Conservation (phyloP, 208 protist species). For the Acanthamoeba castellanii region DNA sequence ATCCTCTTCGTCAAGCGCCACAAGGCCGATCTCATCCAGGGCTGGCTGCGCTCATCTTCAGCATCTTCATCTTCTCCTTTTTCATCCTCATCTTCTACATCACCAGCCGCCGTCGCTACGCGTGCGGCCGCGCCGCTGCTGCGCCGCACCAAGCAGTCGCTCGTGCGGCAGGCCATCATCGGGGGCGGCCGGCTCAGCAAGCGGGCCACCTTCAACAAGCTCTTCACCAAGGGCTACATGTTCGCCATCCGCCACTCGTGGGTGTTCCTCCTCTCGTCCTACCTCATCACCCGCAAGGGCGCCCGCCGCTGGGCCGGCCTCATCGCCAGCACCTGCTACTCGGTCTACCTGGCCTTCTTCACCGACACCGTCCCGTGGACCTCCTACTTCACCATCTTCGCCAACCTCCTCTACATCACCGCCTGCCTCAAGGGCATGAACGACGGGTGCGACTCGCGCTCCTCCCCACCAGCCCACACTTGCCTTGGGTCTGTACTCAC, state of each 20-base stretch:
- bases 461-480: too few species aligned
- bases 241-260: slow-evolving; percentile 36
- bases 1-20: slow-evolving; percentile 44
- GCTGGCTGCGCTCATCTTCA: slow-evolving; percentile 17
- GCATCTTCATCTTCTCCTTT: neutral
- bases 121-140: slow-evolving; percentile 28
- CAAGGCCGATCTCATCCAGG: slow-evolving; percentile 46
- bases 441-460: neutral
- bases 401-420: slow-evolving; percentile 57
- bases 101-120: neutral
- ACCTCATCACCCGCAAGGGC: slow-evolving; percentile 38
- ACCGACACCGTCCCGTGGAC: slow-evolving; percentile 46
- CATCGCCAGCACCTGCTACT: slow-evolving; percentile 46
- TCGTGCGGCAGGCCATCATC: slow-evolving; percentile 40
- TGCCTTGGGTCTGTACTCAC: neutral
- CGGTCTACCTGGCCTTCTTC: slow-evolving; percentile 48
- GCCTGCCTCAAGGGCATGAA: slow-evolving; percentile 52
- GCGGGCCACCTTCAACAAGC: slow-evolving; percentile 36
- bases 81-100: neutral
- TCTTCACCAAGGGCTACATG: slow-evolving; percentile 18
- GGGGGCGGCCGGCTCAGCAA: neutral
- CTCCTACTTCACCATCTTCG: slow-evolving; percentile 62
- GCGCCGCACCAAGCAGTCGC: neutral
- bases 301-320: slow-evolving; percentile 7
- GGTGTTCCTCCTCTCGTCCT: slow-evolving; percentile 29